These are phyloP conservation scores for Trichoderma semiorbis DNA, from an alignment of 2,329 filamentous ascomycete genomes.

Conservation along the genomic window DNA sequence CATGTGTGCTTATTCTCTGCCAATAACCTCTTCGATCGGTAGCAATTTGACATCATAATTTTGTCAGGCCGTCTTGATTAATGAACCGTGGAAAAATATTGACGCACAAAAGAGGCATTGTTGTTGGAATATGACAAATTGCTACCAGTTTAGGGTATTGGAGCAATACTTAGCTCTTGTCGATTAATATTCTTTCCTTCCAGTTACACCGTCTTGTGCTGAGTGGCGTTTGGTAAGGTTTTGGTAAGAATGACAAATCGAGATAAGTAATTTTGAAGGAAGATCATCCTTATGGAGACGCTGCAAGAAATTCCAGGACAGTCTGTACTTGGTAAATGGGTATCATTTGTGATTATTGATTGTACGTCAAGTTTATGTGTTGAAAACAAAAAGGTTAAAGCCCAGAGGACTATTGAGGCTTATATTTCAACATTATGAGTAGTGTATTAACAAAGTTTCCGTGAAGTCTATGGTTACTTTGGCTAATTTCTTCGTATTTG, in stretches of 20 bases:
- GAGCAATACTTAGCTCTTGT: background rate
- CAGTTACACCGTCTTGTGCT: background rate
- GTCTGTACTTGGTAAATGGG: rapidly evolving
- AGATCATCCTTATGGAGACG: background rate
- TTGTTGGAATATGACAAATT: background rate
- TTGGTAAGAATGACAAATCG: background rate
- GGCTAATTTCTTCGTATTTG: background rate
- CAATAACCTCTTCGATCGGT: too few species aligned
- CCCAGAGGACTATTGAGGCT: too few species aligned
- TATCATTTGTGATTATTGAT: background rate
- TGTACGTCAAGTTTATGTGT: background rate
- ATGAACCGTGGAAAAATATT: too few species aligned
- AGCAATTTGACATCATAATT: too few species aligned
- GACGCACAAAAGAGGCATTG: background rate
- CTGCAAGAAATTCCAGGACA: background rate
- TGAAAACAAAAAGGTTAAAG: too few species aligned
- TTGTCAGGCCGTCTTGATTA: too few species aligned
- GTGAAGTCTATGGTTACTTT: background rate
- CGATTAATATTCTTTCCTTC: background rate
- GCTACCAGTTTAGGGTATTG: background rate
- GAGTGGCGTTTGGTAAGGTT: background rate
- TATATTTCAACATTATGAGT: too few species aligned
- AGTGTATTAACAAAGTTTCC: background rate
- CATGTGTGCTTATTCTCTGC: too few species aligned
- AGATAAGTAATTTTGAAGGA: background rate